Base-by-base conservation (phyloP, 495 filamentous ascomycete species). In the Bacidia gigantensis region DNA sequence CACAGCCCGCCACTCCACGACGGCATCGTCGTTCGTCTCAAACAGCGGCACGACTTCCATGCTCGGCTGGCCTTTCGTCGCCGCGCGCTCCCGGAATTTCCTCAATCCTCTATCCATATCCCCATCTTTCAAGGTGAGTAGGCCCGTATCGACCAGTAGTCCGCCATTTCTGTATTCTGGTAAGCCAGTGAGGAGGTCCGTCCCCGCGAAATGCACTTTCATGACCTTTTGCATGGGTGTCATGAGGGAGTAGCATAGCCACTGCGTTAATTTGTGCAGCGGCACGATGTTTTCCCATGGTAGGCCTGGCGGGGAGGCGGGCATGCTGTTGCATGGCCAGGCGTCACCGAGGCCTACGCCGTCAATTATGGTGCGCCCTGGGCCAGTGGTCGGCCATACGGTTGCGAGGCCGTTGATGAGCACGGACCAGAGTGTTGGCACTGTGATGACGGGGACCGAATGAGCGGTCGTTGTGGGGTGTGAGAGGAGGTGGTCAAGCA, bases 401-500 rank as follows among this genome's bases (percentile, higher is more conserved):
- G 81, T 73, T 7, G 80, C 74, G 2, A 98, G 76, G 0, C 92
- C 87, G 54, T 90, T 82, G 78, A 94, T 94, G 0, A 98, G 74
- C 11, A 87, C 79, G 46, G 77, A 74, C 92, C 92, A 98, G 0
- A 98, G 72, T 0, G 88, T 94, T 2, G 92, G 89, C n/a, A 98
- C 74, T 5, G 84, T 80, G 26, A 96, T 78, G 50, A 97, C 87
- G 1, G 89, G 86, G 11, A 86, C 81, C 2, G 87, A 89, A 18
- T 87, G 85, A 40, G 86, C 87, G 54, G 87, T 79, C 10, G 93
- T 95, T 0, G 85, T 79, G 0, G 89, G 82, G 60, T 98, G 93
- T 21, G 82, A 80, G n/a, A 98, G 76, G 46, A 98, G 80, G 64
- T 94, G 89, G 65, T 96, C 92, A 94, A 98, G 79, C 83, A 98